These are phyloP conservation scores for Aristolochia californica DNA, from an alignment of 164 flowering plant species.

Conservation along the genomic window DNA sequence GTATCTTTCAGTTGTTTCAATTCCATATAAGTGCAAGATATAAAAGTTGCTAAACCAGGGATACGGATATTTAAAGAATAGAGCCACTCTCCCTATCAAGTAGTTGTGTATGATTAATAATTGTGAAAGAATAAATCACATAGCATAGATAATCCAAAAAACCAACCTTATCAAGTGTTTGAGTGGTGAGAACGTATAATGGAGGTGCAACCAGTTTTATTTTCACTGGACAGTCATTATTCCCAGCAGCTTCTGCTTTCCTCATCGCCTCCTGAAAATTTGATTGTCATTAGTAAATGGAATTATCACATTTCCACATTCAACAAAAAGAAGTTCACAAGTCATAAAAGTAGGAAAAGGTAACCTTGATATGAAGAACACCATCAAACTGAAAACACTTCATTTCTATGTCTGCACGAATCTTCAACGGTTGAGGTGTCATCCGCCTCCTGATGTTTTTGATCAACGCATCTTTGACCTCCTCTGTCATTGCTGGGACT, in stretches of 20 bases:
- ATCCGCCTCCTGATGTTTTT: slow-evolving; percentile 87
- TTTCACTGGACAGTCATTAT: slow-evolving; percentile 87
- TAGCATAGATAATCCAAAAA: too few species aligned
- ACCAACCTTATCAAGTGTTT: slow-evolving; percentile 87
- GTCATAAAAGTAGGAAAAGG: background rate
- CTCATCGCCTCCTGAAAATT: slow-evolving; percentile 81
- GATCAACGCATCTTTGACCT: slow-evolving; percentile 72
- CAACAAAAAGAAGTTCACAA: background rate
- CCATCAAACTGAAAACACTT: slow-evolving; percentile 96
- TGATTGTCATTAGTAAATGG: slow-evolving; percentile 3
- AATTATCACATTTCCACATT: too few species aligned
- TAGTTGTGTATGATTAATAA: too few species aligned
- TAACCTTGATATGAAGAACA: slow-evolving; percentile 94
- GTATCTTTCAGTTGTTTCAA: too few species aligned
- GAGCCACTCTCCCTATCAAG: too few species aligned
- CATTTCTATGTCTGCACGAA: slow-evolving; percentile 93
- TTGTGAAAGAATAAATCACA: too few species aligned
- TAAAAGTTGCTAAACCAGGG: too few species aligned
- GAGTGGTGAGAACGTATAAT: slow-evolving; percentile 87
- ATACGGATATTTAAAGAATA: too few species aligned
- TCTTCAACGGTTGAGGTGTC: slow-evolving; percentile 94
- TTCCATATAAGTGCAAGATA: too few species aligned
- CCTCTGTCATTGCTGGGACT: slow-evolving; percentile 80
- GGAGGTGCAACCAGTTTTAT: slow-evolving; percentile 94
- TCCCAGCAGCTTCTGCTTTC: slow-evolving; percentile 93